These are phyloP conservation scores for Olyra latifolia DNA, from an alignment of 176 grass and related monocot species.

Conservation along the genomic window DNA sequence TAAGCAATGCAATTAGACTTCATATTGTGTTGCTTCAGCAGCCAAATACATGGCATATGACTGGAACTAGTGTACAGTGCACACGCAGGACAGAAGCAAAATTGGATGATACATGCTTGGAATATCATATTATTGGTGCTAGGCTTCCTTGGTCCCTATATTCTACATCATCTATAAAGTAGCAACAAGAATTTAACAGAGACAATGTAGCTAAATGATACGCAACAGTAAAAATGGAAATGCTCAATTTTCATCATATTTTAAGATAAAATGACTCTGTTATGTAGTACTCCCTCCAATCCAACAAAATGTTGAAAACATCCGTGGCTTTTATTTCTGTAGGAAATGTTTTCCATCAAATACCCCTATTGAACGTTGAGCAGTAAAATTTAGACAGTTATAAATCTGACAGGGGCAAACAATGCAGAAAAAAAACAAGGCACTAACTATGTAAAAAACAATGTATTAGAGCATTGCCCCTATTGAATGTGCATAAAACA, in stretches of 20 bases:
- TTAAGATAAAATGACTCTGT: neutral
- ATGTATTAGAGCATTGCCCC: neutral
- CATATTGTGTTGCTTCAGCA: neutral
- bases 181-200: neutral
- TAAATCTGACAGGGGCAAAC: neutral
- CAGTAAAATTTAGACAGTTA: neutral
- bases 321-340: neutral
- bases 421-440: neutral
- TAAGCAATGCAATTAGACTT: constrained; percentile 21
- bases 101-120: neutral
- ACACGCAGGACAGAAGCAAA: neutral
- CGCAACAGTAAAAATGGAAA: neutral
- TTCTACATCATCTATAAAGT: neutral
- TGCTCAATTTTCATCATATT: neutral
- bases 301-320: neutral
- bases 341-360: neutral
- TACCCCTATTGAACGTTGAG: neutral
- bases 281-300: neutral
- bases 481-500: neutral
- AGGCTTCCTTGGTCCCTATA: neutral
- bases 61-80: neutral
- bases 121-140: neutral
- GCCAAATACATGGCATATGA: neutral
- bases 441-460: too few species aligned
- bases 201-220: neutral